Conservation (phyloP, 345 rosid genomes). For the Fremontodendron californicum region DNA sequence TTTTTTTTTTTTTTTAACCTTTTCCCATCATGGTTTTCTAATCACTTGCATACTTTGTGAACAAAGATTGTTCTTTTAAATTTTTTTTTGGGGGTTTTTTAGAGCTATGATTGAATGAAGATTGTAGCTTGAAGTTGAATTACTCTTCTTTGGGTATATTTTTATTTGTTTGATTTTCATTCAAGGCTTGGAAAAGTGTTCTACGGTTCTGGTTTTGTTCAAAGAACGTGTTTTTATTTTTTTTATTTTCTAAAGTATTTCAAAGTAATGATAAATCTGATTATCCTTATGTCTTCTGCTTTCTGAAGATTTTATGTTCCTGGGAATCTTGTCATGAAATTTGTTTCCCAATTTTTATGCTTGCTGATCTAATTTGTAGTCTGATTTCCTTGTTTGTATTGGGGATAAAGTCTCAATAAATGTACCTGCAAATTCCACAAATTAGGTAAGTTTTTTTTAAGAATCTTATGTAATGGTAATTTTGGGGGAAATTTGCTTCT, state of each 20-base stretch:
- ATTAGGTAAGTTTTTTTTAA: neutral
- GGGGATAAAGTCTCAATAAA: neutral
- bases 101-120: neutral
- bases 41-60: neutral
- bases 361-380: neutral
- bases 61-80: slow-evolving; percentile 1
- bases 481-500: neutral
- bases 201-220: neutral
- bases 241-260: no score
- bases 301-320: neutral
- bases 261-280: no score
- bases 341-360: neutral
- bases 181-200: neutral
- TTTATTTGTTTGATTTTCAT: no score
- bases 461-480: neutral
- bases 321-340: neutral
- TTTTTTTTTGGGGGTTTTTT: neutral
- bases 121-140: neutral
- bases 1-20: neutral
- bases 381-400: neutral
- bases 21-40: neutral
- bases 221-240: no score
- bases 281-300: neutral
- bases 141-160: no score
- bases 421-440: neutral